Percentiles rank a stretch among this genome's conserved stretches.
phyloP scores from a whole-genome alignment of 441 rosid species.

The Populus hybrid region DNA sequence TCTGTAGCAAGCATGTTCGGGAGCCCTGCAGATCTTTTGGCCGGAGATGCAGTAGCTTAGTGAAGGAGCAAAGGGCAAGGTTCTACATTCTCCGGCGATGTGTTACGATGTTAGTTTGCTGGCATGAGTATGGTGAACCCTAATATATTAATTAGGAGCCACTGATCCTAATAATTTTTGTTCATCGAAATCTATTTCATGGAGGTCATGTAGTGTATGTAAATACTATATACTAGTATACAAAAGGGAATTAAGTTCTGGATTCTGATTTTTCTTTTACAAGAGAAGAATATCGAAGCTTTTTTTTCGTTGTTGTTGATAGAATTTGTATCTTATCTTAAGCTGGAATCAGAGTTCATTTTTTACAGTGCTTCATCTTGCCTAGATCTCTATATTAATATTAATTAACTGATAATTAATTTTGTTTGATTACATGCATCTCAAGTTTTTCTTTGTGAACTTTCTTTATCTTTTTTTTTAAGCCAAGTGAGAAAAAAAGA shows the following conservation, averaged over 20 bases:
- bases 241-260: slow-evolving; percentile 1
- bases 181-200: neutral
- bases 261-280: neutral
- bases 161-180: neutral
- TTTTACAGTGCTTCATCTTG: neutral
- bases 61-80: slow-evolving; percentile 45
- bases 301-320: neutral
- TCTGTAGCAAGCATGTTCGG: slow-evolving; percentile 34
- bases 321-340: neutral
- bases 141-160: neutral
- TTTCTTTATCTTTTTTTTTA: neutral
- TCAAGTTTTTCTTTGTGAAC: neutral
- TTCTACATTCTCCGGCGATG: slow-evolving; percentile 55
- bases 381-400: neutral
- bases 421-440: neutral
- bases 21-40: slow-evolving; percentile 44
- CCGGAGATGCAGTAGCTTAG: slow-evolving; percentile 38
- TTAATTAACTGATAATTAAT: neutral
- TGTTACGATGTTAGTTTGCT: slow-evolving; percentile 44
- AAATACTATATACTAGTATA: neutral
- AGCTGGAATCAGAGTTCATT: neutral
- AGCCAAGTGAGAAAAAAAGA: no score
- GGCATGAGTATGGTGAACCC: slow-evolving; percentile 38
- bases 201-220: neutral
- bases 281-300: slow-evolving; percentile 3